A percentile compares a stretch with the other conserved stretches of the same genome.
Conservation (phyloP, 208 protist species). For the Trypanosoma brucei region DNA sequence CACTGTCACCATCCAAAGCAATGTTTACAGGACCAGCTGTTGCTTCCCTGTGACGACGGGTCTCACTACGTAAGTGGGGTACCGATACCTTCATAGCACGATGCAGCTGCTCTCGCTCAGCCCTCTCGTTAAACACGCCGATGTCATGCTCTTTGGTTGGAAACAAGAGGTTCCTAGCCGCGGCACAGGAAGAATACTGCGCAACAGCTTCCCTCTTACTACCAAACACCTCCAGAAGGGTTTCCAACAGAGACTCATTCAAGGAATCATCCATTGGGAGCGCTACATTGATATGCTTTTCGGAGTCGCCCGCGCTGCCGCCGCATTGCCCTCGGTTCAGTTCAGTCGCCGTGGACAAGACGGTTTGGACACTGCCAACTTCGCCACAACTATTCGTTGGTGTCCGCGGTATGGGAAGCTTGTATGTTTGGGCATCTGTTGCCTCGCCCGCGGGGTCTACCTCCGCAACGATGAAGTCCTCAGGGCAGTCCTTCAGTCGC, state of each 20-base stretch:
- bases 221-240: slow-evolving; percentile 5
- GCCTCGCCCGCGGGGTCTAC: slow-evolving; percentile 50
- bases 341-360: no score
- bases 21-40: not conserved
- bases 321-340: no score
- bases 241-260: not conserved
- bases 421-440: slow-evolving; percentile 34
- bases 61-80: slow-evolving; percentile 39
- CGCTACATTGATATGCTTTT: not conserved
- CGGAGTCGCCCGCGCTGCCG: not conserved
- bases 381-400: not conserved
- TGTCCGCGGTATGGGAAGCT: slow-evolving; percentile 6
- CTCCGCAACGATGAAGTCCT: slow-evolving; percentile 80
- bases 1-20: not conserved
- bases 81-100: slow-evolving; percentile 35
- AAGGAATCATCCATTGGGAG: not conserved
- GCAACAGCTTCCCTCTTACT: slow-evolving; percentile 10
- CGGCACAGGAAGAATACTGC: not conserved
- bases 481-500: slow-evolving; percentile 44
- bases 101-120: slow-evolving; percentile 19
- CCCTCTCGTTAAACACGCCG: slow-evolving; percentile 16
- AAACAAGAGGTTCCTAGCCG: not conserved
- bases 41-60: not conserved
- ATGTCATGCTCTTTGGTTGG: slow-evolving; percentile 8
- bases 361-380: not conserved